Percentiles rank a stretch among this genome's conserved stretches.
Evolutionary conservation across 108 stramenopile species (phyloP).

Genomic region (Nannochloropsis oceanica): DNA sequence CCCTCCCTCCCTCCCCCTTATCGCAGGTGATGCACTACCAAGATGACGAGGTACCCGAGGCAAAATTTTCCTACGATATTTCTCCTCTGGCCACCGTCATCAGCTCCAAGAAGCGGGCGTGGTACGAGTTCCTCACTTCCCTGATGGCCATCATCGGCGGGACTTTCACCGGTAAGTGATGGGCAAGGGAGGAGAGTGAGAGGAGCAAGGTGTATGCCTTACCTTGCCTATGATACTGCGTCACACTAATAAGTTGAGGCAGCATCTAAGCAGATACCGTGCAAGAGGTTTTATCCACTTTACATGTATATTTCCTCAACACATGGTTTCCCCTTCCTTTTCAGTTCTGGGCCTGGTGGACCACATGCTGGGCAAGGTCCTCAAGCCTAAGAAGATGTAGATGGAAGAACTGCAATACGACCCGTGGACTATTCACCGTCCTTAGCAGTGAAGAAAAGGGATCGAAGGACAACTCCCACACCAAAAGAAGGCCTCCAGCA

Average conservation of each 20-base stretch:
- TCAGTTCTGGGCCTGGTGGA: conserved; percentile 80
- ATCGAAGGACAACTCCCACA: no score
- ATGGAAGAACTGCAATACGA: background rate
- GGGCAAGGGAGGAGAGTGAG: no score
- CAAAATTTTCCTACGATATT: conserved; percentile 35
- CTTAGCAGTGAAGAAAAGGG: no score
- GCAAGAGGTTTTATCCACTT: background rate
- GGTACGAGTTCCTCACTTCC: conserved; percentile 91
- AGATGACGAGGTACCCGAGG: conserved; percentile 25
- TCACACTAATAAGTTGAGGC: background rate
- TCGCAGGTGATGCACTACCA: conserved; percentile 17
- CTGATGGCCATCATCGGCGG: conserved; percentile 92
- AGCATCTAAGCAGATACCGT: background rate
- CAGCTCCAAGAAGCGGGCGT: conserved; percentile 11
- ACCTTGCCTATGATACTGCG: background rate
- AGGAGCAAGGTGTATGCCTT: no score
- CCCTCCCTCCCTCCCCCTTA: background rate
- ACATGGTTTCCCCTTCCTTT: background rate
- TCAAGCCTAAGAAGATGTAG: conserved; percentile 49
- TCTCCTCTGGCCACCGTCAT: conserved; percentile 36
- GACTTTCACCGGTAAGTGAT: conserved; percentile 59
- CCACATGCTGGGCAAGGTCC: conserved; percentile 67
- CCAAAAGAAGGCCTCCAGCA: no score
- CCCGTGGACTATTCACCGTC: no score
- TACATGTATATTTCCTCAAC: background rate